Base-by-base conservation (phyloP, 1,284 basidiomycete species). In the Lentinula novae-zelandiae region DNA sequence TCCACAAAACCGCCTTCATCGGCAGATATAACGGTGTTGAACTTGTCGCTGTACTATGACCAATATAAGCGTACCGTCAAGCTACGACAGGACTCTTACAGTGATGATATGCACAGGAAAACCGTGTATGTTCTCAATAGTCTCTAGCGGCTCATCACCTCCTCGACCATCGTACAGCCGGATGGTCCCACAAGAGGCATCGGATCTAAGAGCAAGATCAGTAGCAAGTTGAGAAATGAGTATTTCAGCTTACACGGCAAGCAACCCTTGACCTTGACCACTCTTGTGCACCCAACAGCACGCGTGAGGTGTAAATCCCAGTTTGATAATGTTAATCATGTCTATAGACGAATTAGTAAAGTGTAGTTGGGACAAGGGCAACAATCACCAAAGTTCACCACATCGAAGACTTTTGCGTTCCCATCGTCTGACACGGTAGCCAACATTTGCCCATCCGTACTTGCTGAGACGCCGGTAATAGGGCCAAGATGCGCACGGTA, bases 301-400 rank as follows among this genome's bases (percentile, higher is more conserved):
- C 2, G 92, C 81, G 65, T 89, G 87, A 6, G 96, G 96, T 15
- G 80, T 84, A 70, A 86, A 98, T 0, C 84, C 87, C 55, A 99
- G 78, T 69, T 94, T 93, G 64, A 99, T 84, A 77, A 98, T 98
- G 73, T 98, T 99, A 73, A 99, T 99, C 92, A 99, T 97, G 73
- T 99, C 95, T 97, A 67, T 34, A 51, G 31, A 39, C 22, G 31
- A 33, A 38, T 44, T 22, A 38, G 60, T 2, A 13, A 53, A 34
- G 1, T 5, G 27, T 9, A 53, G 17, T 50, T 27, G n/a, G 34
- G n/a, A 27, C n/a, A 36, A 49, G 20, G 15, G 31, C 5, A 57
- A n/a, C 38, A 71, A 84, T 60, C 68, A 94, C 94, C 95, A 73
- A 97, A 97, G 75, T 98, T 98, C 66, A 97, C 83, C 1, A 99